Base-by-base conservation (phyloP, 768 basidiomycete genomes). In the Daedalea quercina region DNA sequence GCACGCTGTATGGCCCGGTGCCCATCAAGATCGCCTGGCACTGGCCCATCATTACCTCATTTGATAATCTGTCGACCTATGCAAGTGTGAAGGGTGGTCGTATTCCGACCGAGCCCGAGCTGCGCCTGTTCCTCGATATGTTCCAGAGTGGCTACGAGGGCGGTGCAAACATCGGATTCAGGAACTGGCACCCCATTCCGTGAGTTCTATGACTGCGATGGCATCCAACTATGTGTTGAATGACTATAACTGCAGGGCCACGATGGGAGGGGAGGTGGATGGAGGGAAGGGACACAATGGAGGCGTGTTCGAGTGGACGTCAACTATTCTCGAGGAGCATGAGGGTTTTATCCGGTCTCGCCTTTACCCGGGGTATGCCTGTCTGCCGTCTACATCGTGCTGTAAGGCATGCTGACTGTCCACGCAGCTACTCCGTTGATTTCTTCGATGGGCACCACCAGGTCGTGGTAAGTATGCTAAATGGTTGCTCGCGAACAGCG, bases 231-330 rank as follows among this genome's bases (percentile, higher is more conserved):
- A 15, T 15, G 22, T 28, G 22, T 50, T 35, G 25, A 17, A 35
- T 34, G 15, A 56, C 53, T 47, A 55, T 23, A 47, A 44, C 47
- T 44, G 9, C 46, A 89, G 87, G 26, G 81, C 87, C 20, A 90
- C 89, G 41, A 80, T 81, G 1, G 89, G 87, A 33, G 67, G 74
- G 55, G 70, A 71, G 54, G 71, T 66, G 47, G 61, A 64, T 53
- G 75, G 67, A 20, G 80, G 82, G 2, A 79, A 72, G 65, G 87
- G 90, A 11, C 81, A 83, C 56, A 97, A 99, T 59, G 96, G 96
- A 7, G 96, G 96, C 4, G 87, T 96, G 15, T 99, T 95, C 94
- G 94, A 97, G 72, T 98, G 94, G 94, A 96, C 95, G 0, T 87
- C 86, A 19, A 94, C 93, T 15, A 59, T 76, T 25, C 78, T 94